phyloP scores from a whole-genome alignment of 2,329 filamentous ascomycete species.

The Cadophora sp. region DNA sequence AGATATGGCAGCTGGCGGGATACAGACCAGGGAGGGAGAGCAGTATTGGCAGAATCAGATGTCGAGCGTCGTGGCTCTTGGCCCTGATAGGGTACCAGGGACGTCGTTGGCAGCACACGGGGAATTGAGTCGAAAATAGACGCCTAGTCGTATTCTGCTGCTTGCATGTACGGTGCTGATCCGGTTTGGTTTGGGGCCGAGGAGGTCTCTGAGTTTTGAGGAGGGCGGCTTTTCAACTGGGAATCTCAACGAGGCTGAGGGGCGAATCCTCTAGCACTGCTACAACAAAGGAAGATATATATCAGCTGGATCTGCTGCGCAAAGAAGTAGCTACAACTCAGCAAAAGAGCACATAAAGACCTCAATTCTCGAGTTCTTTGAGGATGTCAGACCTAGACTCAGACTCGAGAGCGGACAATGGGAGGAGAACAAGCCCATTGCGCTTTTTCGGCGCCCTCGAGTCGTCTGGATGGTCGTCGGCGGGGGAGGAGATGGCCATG shows the following conservation, averaged over 20 bases:
- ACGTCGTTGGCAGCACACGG: constrained; percentile 28
- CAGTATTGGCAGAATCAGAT: constrained; percentile 28
- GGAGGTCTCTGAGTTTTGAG: constrained; percentile 1
- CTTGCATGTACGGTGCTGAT: constrained; percentile 29
- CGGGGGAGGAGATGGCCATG: constrained; percentile 25
- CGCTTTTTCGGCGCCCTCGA: constrained; percentile 26
- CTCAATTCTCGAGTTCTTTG: constrained; percentile 2
- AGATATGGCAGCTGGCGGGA: constrained; percentile 34
- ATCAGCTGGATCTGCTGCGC: constrained; percentile 16
- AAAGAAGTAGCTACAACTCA: constrained; percentile 15
- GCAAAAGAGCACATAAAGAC: constrained; percentile 13
- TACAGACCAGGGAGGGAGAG: constrained; percentile 29
- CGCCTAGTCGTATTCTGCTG: constrained; percentile 29
- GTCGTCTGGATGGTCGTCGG: constrained; percentile 22
- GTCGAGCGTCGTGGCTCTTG: constrained; percentile 24
- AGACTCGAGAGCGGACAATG: constrained; percentile 19
- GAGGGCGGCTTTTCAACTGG: constrained; percentile 21
- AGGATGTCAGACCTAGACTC: constrained; percentile 3
- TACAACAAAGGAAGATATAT: constrained; percentile 8
- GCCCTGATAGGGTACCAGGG: constrained; percentile 34
- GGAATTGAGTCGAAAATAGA: constrained; percentile 39
- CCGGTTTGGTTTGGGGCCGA: constrained; percentile 4
- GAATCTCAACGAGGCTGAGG: constrained; percentile 32
- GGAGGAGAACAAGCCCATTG: constrained; percentile 18
- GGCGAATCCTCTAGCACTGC: constrained; percentile 9